Percentiles rank a stretch among this genome's conserved stretches.
phyloP scores from a whole-genome alignment of 2,329 filamentous ascomycete genomes.

The Colletotrichum spaethianum region DNA sequence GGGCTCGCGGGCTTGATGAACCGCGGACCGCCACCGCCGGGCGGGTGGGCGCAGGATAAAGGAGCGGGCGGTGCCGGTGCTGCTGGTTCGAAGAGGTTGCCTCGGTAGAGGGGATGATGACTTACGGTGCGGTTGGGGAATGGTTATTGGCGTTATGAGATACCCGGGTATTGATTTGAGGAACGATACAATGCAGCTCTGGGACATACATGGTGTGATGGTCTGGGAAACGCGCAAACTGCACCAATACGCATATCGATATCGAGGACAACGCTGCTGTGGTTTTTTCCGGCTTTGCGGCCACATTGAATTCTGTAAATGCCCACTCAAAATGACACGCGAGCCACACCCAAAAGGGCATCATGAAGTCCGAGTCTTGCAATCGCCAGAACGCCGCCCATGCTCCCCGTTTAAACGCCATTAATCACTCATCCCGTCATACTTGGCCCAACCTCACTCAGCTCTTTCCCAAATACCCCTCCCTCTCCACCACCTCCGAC shows the following conservation, averaged over 20 bases:
- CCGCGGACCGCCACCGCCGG: conserved; percentile 63
- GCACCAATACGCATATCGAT: not conserved
- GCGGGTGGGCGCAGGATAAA: conserved; percentile 34
- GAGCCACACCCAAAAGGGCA: not conserved
- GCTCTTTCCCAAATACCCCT: conserved; percentile 81
- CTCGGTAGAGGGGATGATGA: conserved; percentile 1
- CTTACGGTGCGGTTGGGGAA: not conserved
- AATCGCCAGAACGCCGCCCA: conserved; percentile 45
- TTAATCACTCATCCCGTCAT: conserved; percentile 20
- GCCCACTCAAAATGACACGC: conserved; percentile 21
- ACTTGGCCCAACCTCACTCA: conserved; percentile 43
- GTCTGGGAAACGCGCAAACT: no score
- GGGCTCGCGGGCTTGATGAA: conserved; percentile 80
- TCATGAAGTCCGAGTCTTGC: conserved; percentile 22
- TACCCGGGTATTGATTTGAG: conserved; percentile 31
- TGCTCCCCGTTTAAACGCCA: conserved; percentile 41
- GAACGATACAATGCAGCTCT: not conserved
- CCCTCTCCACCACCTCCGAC: conserved; percentile 90
- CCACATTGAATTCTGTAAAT: not conserved
- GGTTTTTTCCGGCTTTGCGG: not conserved
- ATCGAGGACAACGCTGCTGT: not conserved
- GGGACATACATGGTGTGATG: not conserved
- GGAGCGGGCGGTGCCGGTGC: conserved; percentile 44
- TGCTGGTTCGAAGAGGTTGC: conserved; percentile 38
- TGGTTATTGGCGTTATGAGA: conserved; percentile 31